Evolutionary conservation across 495 filamentous ascomycete genomes (phyloP).

Genomic region (Xylaria nigripes): DNA sequence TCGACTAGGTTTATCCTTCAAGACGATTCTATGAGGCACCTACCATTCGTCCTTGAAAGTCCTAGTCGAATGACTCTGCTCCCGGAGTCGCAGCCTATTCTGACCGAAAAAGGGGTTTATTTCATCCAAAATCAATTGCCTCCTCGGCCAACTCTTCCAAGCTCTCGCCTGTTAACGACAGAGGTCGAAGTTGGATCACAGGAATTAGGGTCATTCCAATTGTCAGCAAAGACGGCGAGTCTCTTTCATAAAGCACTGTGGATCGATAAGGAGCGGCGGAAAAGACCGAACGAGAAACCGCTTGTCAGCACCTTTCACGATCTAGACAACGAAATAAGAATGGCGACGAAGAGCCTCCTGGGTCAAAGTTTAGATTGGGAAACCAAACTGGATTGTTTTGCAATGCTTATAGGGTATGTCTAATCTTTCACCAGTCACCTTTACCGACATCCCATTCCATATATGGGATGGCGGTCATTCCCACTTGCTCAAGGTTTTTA

Average conservation of each 20-base stretch:
- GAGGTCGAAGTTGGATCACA: conserved; percentile 10
- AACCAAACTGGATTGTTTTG: conserved; percentile 22
- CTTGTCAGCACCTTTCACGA: conserved; percentile 15
- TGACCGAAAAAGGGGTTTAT: not conserved
- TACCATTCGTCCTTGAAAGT: conserved; percentile 24
- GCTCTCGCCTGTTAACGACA: conserved; percentile 15
- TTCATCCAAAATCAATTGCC: not conserved
- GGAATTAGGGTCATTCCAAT: conserved; percentile 20
- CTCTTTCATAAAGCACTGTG: conserved; percentile 22
- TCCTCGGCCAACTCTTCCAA: conserved; percentile 10
- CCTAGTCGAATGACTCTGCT: conserved; percentile 21
- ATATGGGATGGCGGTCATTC: not conserved
- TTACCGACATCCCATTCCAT: not conserved
- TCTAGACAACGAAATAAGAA: conserved; percentile 21
- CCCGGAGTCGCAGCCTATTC: conserved; percentile 19
- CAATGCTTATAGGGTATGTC: conserved; percentile 24
- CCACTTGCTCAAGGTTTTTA: too few relatives aligned
- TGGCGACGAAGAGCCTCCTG: conserved; percentile 17
- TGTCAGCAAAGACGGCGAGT: conserved; percentile 21
- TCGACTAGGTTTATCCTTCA: conserved; percentile 20
- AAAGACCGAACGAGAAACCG: conserved; percentile 18
- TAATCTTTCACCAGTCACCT: not conserved
- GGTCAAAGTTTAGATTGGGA: conserved; percentile 23
- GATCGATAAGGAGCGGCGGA: conserved; percentile 23
- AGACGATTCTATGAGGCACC: conserved; percentile 16